A percentile compares a stretch with the other conserved stretches of the same genome.
Evolutionary conservation across 768 basidiomycete genomes (phyloP).

Genomic region (Trametes elegans): DNA sequence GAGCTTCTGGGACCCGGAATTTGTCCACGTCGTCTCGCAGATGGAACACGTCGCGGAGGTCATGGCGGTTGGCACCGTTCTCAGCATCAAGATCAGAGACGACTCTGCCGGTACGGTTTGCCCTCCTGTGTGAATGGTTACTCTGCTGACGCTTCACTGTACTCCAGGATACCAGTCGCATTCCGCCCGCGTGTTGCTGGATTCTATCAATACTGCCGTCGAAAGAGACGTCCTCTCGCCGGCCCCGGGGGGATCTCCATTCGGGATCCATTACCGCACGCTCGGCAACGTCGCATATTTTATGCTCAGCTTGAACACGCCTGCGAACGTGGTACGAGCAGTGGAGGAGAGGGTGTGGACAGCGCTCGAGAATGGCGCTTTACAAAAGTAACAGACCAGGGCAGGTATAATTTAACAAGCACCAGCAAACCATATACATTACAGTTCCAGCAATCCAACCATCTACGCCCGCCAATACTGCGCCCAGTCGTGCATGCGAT

Average conservation of each 20-base stretch:
- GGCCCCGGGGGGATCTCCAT: constrained; percentile 53
- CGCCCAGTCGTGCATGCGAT: constrained; percentile 88
- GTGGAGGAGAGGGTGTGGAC: constrained; percentile 56
- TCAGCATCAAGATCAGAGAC: constrained; percentile 73
- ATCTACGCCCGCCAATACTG: constrained; percentile 81
- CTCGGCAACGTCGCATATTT: constrained; percentile 92
- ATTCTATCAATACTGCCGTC: constrained; percentile 42
- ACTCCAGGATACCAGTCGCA: constrained; percentile 52
- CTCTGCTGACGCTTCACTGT: too few species aligned
- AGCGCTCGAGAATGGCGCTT: neutral
- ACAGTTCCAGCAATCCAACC: neutral
- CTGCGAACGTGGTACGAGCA: constrained; percentile 46
- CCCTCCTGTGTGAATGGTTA: neutral
- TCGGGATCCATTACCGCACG: constrained; percentile 81
- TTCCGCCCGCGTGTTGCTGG: constrained; percentile 62
- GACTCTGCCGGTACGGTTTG: constrained; percentile 46
- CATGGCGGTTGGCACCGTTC: constrained; percentile 87
- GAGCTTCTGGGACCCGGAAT: constrained; percentile 86
- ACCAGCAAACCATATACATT: neutral
- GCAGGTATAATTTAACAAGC: neutral
- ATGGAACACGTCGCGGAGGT: constrained; percentile 59
- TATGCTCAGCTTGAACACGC: constrained; percentile 84
- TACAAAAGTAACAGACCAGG: neutral
- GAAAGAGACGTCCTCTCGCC: constrained; percentile 31
- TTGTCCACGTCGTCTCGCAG: constrained; percentile 62